Conservation (phyloP, 148 eudicot genomes). For the Selenicereus undatus region DNA sequence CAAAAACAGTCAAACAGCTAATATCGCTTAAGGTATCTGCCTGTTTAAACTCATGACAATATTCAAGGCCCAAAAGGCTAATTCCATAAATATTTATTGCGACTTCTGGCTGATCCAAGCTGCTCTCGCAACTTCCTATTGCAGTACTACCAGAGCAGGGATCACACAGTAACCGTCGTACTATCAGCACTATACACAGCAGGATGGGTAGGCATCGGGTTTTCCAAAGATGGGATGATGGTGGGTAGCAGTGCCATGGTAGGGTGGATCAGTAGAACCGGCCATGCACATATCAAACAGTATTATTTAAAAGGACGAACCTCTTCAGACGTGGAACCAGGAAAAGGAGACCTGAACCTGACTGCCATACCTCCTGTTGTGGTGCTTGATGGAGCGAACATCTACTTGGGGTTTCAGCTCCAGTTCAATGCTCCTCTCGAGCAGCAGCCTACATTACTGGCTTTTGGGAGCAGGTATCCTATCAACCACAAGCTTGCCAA, state of each 20-base stretch:
- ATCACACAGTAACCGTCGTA: slow-evolving; percentile 61
- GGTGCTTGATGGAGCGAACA: slow-evolving; percentile 55
- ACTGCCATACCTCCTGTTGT: slow-evolving; percentile 67
- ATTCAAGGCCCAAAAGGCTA: too few species aligned
- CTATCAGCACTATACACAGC: slow-evolving; percentile 75
- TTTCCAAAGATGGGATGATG: slow-evolving; percentile 92
- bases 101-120: neutral
- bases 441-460: slow-evolving; percentile 69
- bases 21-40: too few species aligned
- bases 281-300: slow-evolving; percentile 64
- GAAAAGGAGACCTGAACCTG: slow-evolving; percentile 72
- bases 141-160: slow-evolving; percentile 78
- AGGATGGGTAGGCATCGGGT: slow-evolving; percentile 96
- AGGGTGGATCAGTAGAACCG: slow-evolving; percentile 73
- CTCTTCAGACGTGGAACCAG: slow-evolving; percentile 48
- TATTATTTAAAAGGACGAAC: slow-evolving; percentile 57
- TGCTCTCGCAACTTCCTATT: neutral
- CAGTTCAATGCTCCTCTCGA: slow-evolving; percentile 39
- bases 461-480: slow-evolving; percentile 65
- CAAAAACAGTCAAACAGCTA: too few species aligned
- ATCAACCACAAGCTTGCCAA: slow-evolving; percentile 56
- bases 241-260: slow-evolving; percentile 85
- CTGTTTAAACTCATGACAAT: too few species aligned
- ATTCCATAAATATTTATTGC: neutral
- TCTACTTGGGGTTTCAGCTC: slow-evolving; percentile 83